phyloP scores from a whole-genome alignment of 1,284 basidiomycete species.

The Ustanciosporium gigantosporum region DNA sequence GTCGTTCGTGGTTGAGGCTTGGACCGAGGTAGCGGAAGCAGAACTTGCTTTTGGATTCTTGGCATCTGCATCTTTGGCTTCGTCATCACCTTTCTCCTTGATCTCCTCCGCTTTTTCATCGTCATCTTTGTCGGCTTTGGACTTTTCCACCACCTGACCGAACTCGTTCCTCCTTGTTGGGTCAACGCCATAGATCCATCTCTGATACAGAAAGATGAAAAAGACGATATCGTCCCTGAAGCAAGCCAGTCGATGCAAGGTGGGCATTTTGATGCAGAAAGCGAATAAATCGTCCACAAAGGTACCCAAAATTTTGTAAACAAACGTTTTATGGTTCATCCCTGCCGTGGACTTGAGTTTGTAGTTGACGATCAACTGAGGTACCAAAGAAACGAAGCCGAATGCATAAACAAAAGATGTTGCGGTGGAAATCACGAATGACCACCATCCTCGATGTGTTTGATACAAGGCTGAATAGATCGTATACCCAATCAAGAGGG shows the following conservation, averaged over 20 bases:
- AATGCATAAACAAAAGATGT: conserved; percentile 93
- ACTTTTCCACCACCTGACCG: conserved; percentile 68
- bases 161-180: conserved; percentile 92
- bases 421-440: conserved; percentile 79
- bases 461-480: conserved; percentile 71
- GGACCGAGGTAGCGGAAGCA: neutral
- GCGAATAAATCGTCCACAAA: conserved; percentile 77
- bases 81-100: conserved; percentile 3
- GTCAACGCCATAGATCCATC: conserved; percentile 95
- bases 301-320: conserved; percentile 87
- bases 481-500: conserved; percentile 81
- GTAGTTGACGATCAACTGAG: conserved; percentile 70
- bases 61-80: neutral
- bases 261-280: conserved; percentile 94
- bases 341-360: conserved; percentile 82
- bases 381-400: conserved; percentile 76
- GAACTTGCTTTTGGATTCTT: conserved; percentile 8
- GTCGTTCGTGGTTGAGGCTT: neutral
- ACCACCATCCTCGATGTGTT: conserved; percentile 91
- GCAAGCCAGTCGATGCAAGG: conserved; percentile 83
- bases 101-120: conserved; percentile 1
- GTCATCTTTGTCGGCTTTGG: conserved; percentile 4
- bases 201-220: conserved; percentile 64
- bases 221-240: conserved; percentile 66
- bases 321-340: conserved; percentile 95